Evolutionary conservation across 2,329 filamentous ascomycete species (phyloP).

Genomic region (Davidsoniella neocaledoniae): DNA sequence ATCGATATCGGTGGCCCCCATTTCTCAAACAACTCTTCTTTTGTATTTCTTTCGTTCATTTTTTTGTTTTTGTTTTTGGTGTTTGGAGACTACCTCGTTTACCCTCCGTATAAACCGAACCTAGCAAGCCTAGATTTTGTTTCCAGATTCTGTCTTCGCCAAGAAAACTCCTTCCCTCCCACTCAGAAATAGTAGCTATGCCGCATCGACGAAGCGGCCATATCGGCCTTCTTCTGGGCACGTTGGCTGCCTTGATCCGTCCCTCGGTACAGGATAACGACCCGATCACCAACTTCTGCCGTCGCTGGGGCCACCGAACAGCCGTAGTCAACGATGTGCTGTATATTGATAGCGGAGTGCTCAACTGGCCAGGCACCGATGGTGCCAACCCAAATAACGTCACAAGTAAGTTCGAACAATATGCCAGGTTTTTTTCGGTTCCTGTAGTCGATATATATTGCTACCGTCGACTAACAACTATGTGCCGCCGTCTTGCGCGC

Average conservation of each 20-base stretch:
- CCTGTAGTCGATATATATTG: neutral
- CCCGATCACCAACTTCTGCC: constrained; percentile 36
- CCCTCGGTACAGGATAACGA: constrained; percentile 24
- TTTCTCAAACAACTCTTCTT: no score
- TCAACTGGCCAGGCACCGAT: constrained; percentile 36
- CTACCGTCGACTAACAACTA: no score
- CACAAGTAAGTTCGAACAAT: constrained; percentile 30
- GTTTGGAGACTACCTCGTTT: no score
- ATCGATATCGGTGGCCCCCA: no score
- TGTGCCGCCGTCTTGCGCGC: no score
- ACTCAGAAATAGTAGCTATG: neutral
- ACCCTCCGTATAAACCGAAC: neutral
- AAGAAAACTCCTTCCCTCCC: neutral
- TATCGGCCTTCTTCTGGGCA: neutral
- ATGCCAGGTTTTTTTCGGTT: neutral
- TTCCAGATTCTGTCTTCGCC: neutral
- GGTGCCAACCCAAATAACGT: constrained; percentile 29
- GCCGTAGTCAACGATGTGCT: constrained; percentile 40
- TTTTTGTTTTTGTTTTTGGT: no score
- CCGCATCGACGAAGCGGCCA: neutral
- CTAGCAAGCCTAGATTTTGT: neutral
- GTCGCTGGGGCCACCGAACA: constrained; percentile 41
- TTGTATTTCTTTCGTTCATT: no score
- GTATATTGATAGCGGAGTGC: constrained; percentile 44
- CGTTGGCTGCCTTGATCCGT: neutral